Percentiles rank a stretch among this genome's conserved stretches.
These are phyloP conservation scores for Trametes hirsuta DNA, from an alignment of 1,284 basidiomycete genomes.

Conservation along the genomic window DNA sequence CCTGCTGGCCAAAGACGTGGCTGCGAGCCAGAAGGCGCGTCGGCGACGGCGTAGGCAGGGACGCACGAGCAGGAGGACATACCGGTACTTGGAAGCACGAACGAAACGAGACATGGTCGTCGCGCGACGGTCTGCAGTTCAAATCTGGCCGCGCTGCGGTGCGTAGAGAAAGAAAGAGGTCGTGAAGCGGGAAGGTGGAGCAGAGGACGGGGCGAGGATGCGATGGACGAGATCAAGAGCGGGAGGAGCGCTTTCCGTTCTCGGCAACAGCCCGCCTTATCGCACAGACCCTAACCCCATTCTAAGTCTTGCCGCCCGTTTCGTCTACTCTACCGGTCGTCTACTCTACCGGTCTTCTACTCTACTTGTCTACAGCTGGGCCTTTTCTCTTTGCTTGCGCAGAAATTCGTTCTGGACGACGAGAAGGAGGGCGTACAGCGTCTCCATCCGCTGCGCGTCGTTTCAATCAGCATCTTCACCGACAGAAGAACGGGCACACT, in stretches of 20 bases:
- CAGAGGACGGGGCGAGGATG: not conserved
- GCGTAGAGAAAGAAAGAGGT: too few species aligned
- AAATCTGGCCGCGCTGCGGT: too few species aligned
- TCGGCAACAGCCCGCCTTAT: not conserved
- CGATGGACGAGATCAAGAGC: not conserved
- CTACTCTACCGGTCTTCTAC: not conserved
- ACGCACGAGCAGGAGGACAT: conserved; percentile 30
- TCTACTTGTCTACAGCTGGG: not conserved
- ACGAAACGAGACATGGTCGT: conserved; percentile 71
- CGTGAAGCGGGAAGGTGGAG: not conserved
- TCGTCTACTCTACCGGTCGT: not conserved
- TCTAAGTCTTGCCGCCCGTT: not conserved
- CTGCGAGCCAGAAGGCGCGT: conserved; percentile 45
- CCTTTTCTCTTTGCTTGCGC: conserved; percentile 7
- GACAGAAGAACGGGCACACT: conserved; percentile 27
- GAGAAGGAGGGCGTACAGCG: conserved; percentile 50
- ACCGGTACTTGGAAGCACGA: conserved; percentile 75
- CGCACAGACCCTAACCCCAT: too few species aligned
- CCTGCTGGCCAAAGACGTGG: conserved; percentile 88
- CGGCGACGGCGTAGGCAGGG: not conserved
- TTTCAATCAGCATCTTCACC: conserved; percentile 1
- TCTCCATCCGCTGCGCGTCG: conserved; percentile 48
- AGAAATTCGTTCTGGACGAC: conserved; percentile 58
- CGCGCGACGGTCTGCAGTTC: not conserved
- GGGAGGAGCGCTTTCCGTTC: not conserved